Evolutionary conservation across 2,329 filamentous ascomycete genomes (phyloP), one percentile per base, ranked within the genome.

Genomic region (Chaetomium globosum): DNA sequence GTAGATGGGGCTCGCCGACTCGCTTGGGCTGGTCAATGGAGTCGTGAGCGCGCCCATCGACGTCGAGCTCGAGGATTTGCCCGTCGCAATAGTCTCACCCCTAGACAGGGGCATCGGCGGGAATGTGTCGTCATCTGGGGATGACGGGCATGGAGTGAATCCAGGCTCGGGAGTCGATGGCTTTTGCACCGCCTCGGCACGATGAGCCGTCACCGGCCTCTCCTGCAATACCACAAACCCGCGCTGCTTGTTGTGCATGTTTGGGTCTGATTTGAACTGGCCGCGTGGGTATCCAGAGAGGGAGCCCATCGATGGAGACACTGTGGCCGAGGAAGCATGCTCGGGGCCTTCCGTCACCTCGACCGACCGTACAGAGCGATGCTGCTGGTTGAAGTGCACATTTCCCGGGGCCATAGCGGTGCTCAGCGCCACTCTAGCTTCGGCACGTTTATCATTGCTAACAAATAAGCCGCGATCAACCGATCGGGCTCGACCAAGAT

Each of bases 371-470:
- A 46, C 21, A n/a, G 65, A 79, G 12, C 81, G 81, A 9, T 75
- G 81, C 69, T 74, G 81, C 65, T 71, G 82, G 69, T 74, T 84
- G 75, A 74, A 78, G 71, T 80, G 87, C 70, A 81, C 81, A 74
- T 74, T 87, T 64, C 89, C 90, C 3, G 87, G 82, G 1, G 84
- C 89, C 26, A 83, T 78, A 1, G 87, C 82, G 4, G 82, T 85
- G 73, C 83, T 90, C 30, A 92, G 71, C 4, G 85, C 85, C 2
- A 92, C 81, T 68, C 85, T 87, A 1, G 90, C 81, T 49, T 83
- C 83, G 2, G 84, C 84, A 66, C 89, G 87, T 69, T 89, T 87
- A 73, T 91, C 87, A 10, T 81, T 78, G 60, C 80, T 86, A 26
- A 80, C 79, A 60, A 89, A 87, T 2, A 77, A 67, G 69, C 83